These are phyloP conservation scores for Microdochium trichocladiopsis DNA, from an alignment of 2,329 filamentous ascomycete species.

Conservation along the genomic window DNA sequence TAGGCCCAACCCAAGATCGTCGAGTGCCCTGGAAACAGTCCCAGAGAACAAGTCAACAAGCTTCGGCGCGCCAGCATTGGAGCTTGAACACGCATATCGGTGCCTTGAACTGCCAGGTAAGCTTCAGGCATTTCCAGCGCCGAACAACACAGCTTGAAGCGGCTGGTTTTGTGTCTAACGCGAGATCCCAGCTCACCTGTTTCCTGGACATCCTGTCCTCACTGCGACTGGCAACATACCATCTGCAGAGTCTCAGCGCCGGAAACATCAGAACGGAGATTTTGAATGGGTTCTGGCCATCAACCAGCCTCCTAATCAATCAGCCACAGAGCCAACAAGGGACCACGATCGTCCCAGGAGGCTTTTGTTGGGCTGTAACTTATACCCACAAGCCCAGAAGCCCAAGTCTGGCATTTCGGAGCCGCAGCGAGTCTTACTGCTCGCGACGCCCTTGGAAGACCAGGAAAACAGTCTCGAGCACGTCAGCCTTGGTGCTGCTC, in stretches of 20 bases:
- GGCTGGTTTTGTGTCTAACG: not conserved
- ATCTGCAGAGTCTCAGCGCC: conserved; percentile 18
- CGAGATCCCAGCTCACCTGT: conserved; percentile 11
- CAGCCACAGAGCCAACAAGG: not conserved
- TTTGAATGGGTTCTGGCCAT: conserved; percentile 21
- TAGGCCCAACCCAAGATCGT: conserved; percentile 17
- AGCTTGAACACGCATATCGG: conserved; percentile 7
- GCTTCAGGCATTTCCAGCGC: not conserved
- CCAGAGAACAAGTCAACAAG: conserved; percentile 14
- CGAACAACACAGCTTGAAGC: not conserved
- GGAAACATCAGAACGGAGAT: conserved; percentile 18
- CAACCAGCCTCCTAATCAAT: not conserved
- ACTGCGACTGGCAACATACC: conserved; percentile 16
- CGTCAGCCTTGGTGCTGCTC: not conserved
- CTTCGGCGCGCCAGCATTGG: conserved; percentile 6
- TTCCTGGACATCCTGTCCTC: conserved; percentile 17
- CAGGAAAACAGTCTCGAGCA: conserved; percentile 8
- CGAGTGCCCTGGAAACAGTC: conserved; percentile 18
- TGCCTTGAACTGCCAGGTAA: conserved; percentile 18
- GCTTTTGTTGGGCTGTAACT: conserved; percentile 45
- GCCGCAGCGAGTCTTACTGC: conserved; percentile 33
- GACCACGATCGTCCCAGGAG: conserved; percentile 9
- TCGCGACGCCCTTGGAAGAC: conserved; percentile 21
- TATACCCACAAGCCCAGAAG: conserved; percentile 25
- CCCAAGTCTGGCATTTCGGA: conserved; percentile 6